Base-by-base conservation (phyloP, 768 basidiomycete species). In the Tubosaeta sp. region DNA sequence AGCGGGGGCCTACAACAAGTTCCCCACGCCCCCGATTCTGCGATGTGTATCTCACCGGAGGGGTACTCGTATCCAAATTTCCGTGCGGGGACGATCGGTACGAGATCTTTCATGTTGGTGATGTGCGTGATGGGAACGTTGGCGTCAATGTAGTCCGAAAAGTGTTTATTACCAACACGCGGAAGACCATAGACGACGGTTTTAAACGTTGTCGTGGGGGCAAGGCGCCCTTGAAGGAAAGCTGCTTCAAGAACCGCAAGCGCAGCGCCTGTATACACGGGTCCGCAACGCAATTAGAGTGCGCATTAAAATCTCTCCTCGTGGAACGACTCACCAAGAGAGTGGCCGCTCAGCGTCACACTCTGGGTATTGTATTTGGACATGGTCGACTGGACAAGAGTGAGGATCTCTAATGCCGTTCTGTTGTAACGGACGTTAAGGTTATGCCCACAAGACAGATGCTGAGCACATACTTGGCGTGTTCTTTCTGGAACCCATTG, bases 131-230 rank as follows among this genome's bases (percentile, higher is more conserved):
- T 48, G 2, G 63, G 55, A 34, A 69, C 40, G 31, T 77, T 67
- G 11, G 68, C 58, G 54, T 83, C 78, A 42, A 83, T 73, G 52
- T 76, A 77, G 58, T 81, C 58, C 1, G 82, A 82, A 54, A 84
- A 86, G 0, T 68, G 77, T 59, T 77, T 70, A 61, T 84, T 84
- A 24, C 83, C 82, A 3, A 71, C 70, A 8, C 71, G 63, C 9
- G 71, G 73, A 21, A 69, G 56, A n/a, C 70, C 73, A 38, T 69
- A 73, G 9, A 50, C 22, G 39, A 70, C 40, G 3, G 62, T 61
- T 29, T 49, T 45, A 61, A 73, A 58, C 3, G 59, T 56, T 3
- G 64, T 69, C 34, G 53, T 54, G 0, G 55, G 21, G 10, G 70
- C 67, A 13, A 73, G 63, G 36, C 66, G 59, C 10, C 71, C 58